These are phyloP conservation scores for Paraphoma sp. DNA, from an alignment of 2,329 filamentous ascomycete genomes.

Conservation along the genomic window DNA sequence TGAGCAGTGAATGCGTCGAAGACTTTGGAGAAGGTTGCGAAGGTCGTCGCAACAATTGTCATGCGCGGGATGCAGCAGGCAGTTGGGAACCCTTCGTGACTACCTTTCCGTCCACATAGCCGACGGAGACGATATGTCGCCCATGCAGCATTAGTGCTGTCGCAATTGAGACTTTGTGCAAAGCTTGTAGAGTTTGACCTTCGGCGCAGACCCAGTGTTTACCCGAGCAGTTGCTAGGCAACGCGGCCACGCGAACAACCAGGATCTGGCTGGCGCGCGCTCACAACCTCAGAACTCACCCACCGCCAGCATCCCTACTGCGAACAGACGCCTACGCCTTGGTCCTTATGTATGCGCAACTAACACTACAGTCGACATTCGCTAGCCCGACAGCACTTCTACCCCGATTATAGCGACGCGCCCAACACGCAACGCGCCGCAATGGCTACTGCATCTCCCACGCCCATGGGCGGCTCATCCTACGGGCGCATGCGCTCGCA, in stretches of 20 bases:
- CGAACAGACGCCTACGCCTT: slow-evolving; percentile 37
- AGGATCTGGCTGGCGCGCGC: slow-evolving; percentile 28
- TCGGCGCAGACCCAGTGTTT: slow-evolving; percentile 3
- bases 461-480: slow-evolving; percentile 44
- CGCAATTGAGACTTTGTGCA: not conserved
- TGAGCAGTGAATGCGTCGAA: too few species aligned
- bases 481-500: slow-evolving; percentile 48
- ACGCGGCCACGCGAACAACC: slow-evolving; percentile 31
- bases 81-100: too few species aligned
- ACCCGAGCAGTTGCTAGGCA: slow-evolving; percentile 28
- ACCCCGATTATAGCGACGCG: slow-evolving; percentile 29
- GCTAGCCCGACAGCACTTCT: slow-evolving; percentile 38
- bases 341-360: slow-evolving; percentile 49
- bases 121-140: too few species aligned
- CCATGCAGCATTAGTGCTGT: too few species aligned
- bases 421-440: slow-evolving; percentile 17
- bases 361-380: slow-evolving; percentile 48
- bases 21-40: too few species aligned
- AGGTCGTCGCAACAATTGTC: too few species aligned
- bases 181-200: not conserved
- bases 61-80: too few species aligned
- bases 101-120: too few species aligned
- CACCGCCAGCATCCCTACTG: slow-evolving; percentile 43
- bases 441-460: slow-evolving; percentile 51
- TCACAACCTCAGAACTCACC: slow-evolving; percentile 27